Evolutionary conservation across 2,329 filamentous ascomycete species (phyloP).

Genomic region (Macroventuria anomochaeta): DNA sequence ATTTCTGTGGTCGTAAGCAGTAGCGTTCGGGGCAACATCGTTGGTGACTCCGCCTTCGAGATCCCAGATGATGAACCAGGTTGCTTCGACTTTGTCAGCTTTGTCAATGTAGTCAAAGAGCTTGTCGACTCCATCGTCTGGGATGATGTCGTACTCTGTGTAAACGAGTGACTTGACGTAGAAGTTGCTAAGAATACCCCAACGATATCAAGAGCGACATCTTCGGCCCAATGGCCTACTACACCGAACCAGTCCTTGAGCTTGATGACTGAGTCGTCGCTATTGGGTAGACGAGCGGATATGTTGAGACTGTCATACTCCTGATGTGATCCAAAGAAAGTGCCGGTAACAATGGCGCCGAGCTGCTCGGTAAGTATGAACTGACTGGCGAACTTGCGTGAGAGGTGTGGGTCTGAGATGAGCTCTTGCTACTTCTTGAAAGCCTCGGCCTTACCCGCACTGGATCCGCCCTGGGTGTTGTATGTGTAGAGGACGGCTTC

Average conservation of each 20-base stretch:
- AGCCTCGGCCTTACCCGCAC: constrained; percentile 32
- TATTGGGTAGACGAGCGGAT: constrained; percentile 32
- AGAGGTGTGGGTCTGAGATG: constrained; percentile 40
- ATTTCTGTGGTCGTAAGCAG: constrained; percentile 44
- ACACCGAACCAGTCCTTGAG: constrained; percentile 44
- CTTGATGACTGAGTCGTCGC: constrained; percentile 30
- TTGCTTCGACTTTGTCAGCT: constrained; percentile 39
- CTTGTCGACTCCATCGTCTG: constrained; percentile 39
- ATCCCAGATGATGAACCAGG: constrained; percentile 48
- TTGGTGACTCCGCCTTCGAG: constrained; percentile 44
- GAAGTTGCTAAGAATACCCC: constrained; percentile 43
- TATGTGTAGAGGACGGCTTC: constrained; percentile 45
- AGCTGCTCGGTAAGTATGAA: constrained; percentile 41
- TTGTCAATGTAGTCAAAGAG: constrained; percentile 43
- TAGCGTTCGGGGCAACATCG: constrained; percentile 40
- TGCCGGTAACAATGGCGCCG: constrained; percentile 42
- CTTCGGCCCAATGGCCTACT: constrained; percentile 44
- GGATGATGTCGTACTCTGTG: constrained; percentile 39
- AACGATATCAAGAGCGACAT: constrained; percentile 37
- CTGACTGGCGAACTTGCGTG: constrained; percentile 43
- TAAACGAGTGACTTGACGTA: constrained; percentile 47
- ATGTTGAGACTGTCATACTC: constrained; percentile 47
- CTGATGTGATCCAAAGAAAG: constrained; percentile 41
- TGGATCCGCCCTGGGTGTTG: constrained; percentile 35
- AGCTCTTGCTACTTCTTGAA: constrained; percentile 48